Evolutionary conservation across 306 rosid species (phyloP), one percentile per base, ranked within the genome.

Genomic region (Rosa persica): DNA sequence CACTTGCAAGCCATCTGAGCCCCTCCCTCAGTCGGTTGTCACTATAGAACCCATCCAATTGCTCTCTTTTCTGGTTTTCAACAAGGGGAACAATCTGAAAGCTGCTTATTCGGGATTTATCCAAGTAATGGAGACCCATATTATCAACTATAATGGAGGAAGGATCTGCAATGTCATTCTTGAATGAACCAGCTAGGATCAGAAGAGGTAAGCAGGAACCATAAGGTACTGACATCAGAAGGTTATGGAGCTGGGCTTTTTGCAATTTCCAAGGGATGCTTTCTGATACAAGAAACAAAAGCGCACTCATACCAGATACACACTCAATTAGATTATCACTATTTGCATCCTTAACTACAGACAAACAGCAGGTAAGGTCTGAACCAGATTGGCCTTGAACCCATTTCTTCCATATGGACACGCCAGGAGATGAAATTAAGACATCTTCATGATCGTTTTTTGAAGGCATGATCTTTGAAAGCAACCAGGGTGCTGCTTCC

Each of bases 351-450:
- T 89, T 90, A 54, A 95, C 81, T 73, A 95, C 83, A 86, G 96
- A 95, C 74, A 93, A 80, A 83, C 89, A 91, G 88, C 97, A 92
- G 47, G 89, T 83, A 61, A 79, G 81, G 84, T 89, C 84, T 23
- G 76, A 57, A 77, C 75, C 89, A 67, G 79, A 79, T 82, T 85
- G 85, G 76, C 75, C 67, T 72, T 67, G 62, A 81, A 86, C 52
- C 94, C 98, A 90, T 72, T 93, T 91, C 87, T 83, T 91, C 98
- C 99, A 95, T 72, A 91, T 83, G 17, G 92, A 85, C 74, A 87
- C 78, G 64, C 91, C 97, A 79, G 93, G 85, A 65, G 89, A 87
- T 47, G 97, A 89, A 86, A 86, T 40, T 70, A 91, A 61, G 73
- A 86, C 82, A 84, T 76, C 87, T 54, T 83, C 85, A 54, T 86